A percentile compares a stretch with the other conserved stretches of the same genome.
Conservation (phyloP, 768 basidiomycete genomes). For the Russula ochroleuca region DNA sequence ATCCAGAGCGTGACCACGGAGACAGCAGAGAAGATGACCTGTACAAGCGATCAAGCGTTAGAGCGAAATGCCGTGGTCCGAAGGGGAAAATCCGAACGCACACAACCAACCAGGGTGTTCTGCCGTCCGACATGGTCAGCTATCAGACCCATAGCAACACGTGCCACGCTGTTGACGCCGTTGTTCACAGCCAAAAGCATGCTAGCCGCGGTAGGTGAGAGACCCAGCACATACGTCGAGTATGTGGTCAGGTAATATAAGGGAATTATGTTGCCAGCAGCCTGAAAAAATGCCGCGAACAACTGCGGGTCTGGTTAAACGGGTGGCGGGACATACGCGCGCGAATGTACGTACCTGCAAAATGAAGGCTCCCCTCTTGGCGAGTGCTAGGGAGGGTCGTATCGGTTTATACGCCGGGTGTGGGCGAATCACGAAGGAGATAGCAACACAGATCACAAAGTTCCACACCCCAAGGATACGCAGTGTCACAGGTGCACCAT, state of each 20-base stretch:
- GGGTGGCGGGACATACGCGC: not conserved
- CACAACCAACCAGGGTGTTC: slow-evolving; percentile 42
- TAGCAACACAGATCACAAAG: slow-evolving; percentile 37
- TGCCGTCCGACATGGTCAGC: slow-evolving; percentile 44
- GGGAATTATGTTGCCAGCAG: slow-evolving; percentile 44
- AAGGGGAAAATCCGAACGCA: slow-evolving; percentile 25
- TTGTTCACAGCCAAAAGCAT: slow-evolving; percentile 42
- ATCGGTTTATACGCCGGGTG: slow-evolving; percentile 29
- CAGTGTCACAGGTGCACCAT: slow-evolving; percentile 38
- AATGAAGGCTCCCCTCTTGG: slow-evolving; percentile 41
- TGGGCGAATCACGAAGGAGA: slow-evolving; percentile 37
- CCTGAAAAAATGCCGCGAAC: slow-evolving; percentile 41
- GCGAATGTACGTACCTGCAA: slow-evolving; percentile 35
- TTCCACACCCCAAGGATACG: slow-evolving; percentile 43
- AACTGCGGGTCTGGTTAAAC: slow-evolving; percentile 31
- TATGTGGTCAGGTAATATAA: slow-evolving; percentile 44
- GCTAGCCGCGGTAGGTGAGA: slow-evolving; percentile 38
- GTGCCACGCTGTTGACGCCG: slow-evolving; percentile 42
- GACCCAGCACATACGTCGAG: slow-evolving; percentile 39
- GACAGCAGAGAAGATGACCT: slow-evolving; percentile 41
- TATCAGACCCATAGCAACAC: slow-evolving; percentile 40
- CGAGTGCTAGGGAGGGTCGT: slow-evolving; percentile 37
- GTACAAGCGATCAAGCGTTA: not conserved
- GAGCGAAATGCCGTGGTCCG: too few relatives aligned
- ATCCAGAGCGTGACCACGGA: slow-evolving; percentile 44